Conservation (phyloP, 805 yeast species). For the Schwanniomyces polymorphus region DNA sequence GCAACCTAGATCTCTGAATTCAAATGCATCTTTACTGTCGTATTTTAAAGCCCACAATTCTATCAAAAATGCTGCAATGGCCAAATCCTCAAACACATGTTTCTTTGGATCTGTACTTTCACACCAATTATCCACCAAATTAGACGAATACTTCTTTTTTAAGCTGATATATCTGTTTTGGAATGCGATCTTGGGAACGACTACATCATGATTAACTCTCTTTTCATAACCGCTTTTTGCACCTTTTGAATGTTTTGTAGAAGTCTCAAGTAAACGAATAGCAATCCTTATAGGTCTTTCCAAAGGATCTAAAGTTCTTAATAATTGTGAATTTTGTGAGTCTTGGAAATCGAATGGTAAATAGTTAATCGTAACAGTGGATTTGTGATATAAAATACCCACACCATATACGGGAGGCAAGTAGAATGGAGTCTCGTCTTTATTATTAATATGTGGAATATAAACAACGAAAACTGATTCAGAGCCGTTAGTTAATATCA, state of each 20-base stretch:
- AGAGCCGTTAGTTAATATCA: constrained; percentile 37
- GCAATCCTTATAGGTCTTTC: constrained; percentile 83
- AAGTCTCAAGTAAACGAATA: constrained; percentile 72
- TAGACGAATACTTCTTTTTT: constrained; percentile 78
- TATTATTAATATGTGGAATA: constrained; percentile 66
- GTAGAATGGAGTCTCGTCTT: constrained; percentile 77
- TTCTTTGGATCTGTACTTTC: constrained; percentile 93
- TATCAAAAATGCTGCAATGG: constrained; percentile 90
- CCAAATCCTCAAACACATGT: constrained; percentile 94
- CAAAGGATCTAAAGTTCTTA: constrained; percentile 35
- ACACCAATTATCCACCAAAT: constrained; percentile 79
- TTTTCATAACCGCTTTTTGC: constrained; percentile 82
- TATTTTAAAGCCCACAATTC: constrained; percentile 68
- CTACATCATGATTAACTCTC: constrained; percentile 83
- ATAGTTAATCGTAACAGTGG: constrained; percentile 69
- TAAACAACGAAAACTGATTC: constrained; percentile 63
- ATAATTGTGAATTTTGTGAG: constrained; percentile 16
- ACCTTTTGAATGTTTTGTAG: constrained; percentile 81
- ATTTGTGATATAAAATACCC: constrained; percentile 56
- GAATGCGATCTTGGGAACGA: constrained; percentile 78
- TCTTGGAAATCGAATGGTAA: constrained; percentile 51
- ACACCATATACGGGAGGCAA: constrained; percentile 84
- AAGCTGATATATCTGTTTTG: constrained; percentile 79
- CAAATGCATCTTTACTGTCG: constrained; percentile 49
- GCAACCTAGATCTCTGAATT: constrained; percentile 89